Evolutionary conservation across 257 asterid species (phyloP).

Genomic region (Lycium barbarum): DNA sequence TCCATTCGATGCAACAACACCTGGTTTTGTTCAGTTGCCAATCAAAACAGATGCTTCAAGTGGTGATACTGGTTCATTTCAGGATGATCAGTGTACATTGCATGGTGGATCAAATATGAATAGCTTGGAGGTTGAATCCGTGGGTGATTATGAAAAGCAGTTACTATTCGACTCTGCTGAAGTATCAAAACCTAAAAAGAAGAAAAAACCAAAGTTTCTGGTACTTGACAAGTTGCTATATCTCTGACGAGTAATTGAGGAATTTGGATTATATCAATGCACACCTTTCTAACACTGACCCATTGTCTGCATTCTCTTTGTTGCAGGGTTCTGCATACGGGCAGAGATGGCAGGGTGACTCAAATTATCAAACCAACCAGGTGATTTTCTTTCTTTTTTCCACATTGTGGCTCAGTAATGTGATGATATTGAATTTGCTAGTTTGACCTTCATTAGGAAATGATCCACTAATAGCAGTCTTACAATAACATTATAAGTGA

Average conservation of each 20-base stretch:
- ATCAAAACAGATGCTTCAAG: constrained; percentile 90
- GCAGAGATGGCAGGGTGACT: constrained; percentile 77
- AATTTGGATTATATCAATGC: constrained; percentile 33
- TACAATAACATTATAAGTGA: not conserved
- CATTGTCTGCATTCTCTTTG: constrained; percentile 26
- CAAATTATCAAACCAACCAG: constrained; percentile 82
- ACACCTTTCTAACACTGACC: constrained; percentile 16
- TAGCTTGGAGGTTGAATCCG: constrained; percentile 78
- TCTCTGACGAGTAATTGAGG: constrained; percentile 22
- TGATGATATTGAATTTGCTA: constrained; percentile 2
- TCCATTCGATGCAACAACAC: constrained; percentile 73
- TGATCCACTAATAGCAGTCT: not conserved
- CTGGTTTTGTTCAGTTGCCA: constrained; percentile 71
- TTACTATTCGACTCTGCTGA: constrained; percentile 68
- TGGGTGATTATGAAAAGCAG: constrained; percentile 73
- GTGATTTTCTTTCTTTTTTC: constrained; percentile 46
- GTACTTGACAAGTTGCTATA: constrained; percentile 44
- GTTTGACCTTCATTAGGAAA: constrained; percentile 18
- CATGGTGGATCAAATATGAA: constrained; percentile 68
- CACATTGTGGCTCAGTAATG: not conserved
- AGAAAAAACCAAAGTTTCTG: constrained; percentile 81
- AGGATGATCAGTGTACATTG: constrained; percentile 85
- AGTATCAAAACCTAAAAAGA: constrained; percentile 83
- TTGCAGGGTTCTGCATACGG: constrained; percentile 72
- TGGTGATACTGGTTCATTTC: constrained; percentile 91